A percentile compares a stretch with the other conserved stretches of the same genome.
Evolutionary conservation across 2,329 filamentous ascomycete genomes (phyloP).

Genomic region (Penicillium sp.): DNA sequence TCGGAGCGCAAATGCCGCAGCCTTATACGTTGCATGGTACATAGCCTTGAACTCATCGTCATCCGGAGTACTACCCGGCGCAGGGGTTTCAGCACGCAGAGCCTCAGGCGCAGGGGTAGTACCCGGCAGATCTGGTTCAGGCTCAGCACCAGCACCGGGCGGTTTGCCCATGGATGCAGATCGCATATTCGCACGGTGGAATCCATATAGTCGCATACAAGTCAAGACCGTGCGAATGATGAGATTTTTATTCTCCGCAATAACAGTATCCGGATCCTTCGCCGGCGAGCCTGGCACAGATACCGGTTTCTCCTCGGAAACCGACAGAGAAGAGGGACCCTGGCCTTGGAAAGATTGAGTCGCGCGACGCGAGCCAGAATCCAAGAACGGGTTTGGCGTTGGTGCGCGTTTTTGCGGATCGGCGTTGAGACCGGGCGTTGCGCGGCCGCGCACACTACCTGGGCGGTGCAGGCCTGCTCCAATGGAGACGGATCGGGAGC

Average conservation of each 20-base stretch:
- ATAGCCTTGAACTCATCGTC: slow-evolving; percentile 46
- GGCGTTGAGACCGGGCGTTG: slow-evolving; percentile 6
- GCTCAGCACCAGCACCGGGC: slow-evolving; percentile 2
- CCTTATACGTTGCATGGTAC: slow-evolving; percentile 47
- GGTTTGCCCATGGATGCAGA: slow-evolving; percentile 19
- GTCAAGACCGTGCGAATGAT: slow-evolving; percentile 46
- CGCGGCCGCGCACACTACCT: slow-evolving; percentile 20
- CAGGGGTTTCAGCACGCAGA: slow-evolving; percentile 21
- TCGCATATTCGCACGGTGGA: slow-evolving; percentile 34
- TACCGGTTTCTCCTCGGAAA: slow-evolving; percentile 14
- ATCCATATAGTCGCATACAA: slow-evolving; percentile 46
- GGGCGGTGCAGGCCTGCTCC: slow-evolving; percentile 28
- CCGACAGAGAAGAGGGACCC: slow-evolving; percentile 17
- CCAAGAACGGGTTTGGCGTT: slow-evolving; percentile 31
- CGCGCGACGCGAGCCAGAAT: slow-evolving; percentile 15
- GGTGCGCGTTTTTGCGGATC: slow-evolving; percentile 23
- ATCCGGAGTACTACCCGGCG: slow-evolving; percentile 29
- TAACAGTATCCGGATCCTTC: slow-evolving; percentile 30
- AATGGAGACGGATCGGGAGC: slow-evolving; percentile 37
- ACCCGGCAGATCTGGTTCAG: slow-evolving; percentile 12
- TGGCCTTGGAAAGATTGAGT: slow-evolving; percentile 9
- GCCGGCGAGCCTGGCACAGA: slow-evolving; percentile 21
- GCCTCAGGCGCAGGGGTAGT: slow-evolving; percentile 14
- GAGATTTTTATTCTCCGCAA: slow-evolving; percentile 42
- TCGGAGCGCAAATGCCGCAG: slow-evolving; percentile 44